Conservation (phyloP, 257 asterid genomes). For the Agastache rugosa region DNA sequence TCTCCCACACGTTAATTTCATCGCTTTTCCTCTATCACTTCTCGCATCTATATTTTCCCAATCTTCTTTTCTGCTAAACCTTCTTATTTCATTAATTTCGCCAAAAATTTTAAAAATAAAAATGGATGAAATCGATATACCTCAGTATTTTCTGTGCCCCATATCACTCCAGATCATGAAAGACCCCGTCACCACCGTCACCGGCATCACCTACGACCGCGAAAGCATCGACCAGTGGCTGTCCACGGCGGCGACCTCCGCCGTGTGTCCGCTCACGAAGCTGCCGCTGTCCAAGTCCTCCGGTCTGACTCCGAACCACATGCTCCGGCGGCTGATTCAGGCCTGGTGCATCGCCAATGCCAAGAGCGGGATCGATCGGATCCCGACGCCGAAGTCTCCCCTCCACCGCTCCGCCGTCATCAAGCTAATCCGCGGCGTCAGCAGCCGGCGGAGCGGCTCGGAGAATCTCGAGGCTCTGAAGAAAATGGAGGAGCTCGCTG, state of each 20-base stretch:
- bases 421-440: constrained; percentile 60
- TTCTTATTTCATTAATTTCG: not conserved
- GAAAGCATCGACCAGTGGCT: constrained; percentile 86
- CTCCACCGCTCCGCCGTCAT: constrained; percentile 47
- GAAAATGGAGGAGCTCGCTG: constrained; percentile 54
- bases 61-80: not conserved
- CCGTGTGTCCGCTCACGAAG: constrained; percentile 74
- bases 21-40: not conserved
- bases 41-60: not conserved
- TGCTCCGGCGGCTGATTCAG: constrained; percentile 79
- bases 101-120: not conserved
- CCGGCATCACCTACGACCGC: constrained; percentile 94
- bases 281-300: constrained; percentile 57
- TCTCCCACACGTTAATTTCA: constrained; percentile 26
- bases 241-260: constrained; percentile 29
- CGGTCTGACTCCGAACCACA: constrained; percentile 85
- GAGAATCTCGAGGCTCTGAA: constrained; percentile 40
- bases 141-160: constrained; percentile 85
- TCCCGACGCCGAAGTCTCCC: constrained; percentile 78
- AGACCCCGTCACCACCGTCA: constrained; percentile 84
- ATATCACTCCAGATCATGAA: constrained; percentile 89
- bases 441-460: not conserved
- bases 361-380: constrained; percentile 64
- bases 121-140: constrained; percentile 74
- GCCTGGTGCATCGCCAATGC: constrained; percentile 80